Base-by-base conservation (phyloP, 192 early-diverging fungal genomes). In the Linnemannia zychae region DNA sequence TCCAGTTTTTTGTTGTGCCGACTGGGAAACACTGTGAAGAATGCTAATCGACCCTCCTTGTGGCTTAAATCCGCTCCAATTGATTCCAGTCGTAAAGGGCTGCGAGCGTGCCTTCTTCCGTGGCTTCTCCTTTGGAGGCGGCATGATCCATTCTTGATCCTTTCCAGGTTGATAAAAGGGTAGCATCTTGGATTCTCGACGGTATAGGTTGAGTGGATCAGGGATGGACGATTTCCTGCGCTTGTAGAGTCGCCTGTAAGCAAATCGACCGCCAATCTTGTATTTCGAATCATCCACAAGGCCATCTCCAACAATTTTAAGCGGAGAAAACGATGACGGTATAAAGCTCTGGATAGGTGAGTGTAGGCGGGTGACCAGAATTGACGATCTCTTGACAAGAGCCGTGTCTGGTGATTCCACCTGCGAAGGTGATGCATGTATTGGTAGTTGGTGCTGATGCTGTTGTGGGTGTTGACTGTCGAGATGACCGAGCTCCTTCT, bases 251-350 rank as follows among this genome's bases (percentile, higher is more conserved):
- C 83, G 77, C 22, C 66, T 71, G 37, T 85, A 85, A 13, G 76
- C 74, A 52, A 72, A 85, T 34, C 78, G 72, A 18, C 83, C 83
- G 1, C 83, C 83, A 3, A 69, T 73, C 48, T 79, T 74, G 63
- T 85, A 85, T 79, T 85, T 85, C 24, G 83, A 79, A 24, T 76
- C 83, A 40, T 85, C 77, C 22, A 85, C 83, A 72, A 79, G 72
- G 49, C 72, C 76, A 31, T 75, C 83, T 18, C 83, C 77, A 16
- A 79, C 38, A 70, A 85, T 75, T 33, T 79, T 85, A 5, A 85
- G 77, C 1, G 83, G 83, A 11, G 83, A 78, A 72, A 85, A 85
- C 12, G 76, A 76, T 63, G 83, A 79, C 73, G 83, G 83, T 71
- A 85, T 85, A 72, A 65, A 85, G 74, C 83, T 85, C 28, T 79